Conservation (phyloP, 352 stramenopile genomes). For the Globisporangium nodosum region DNA sequence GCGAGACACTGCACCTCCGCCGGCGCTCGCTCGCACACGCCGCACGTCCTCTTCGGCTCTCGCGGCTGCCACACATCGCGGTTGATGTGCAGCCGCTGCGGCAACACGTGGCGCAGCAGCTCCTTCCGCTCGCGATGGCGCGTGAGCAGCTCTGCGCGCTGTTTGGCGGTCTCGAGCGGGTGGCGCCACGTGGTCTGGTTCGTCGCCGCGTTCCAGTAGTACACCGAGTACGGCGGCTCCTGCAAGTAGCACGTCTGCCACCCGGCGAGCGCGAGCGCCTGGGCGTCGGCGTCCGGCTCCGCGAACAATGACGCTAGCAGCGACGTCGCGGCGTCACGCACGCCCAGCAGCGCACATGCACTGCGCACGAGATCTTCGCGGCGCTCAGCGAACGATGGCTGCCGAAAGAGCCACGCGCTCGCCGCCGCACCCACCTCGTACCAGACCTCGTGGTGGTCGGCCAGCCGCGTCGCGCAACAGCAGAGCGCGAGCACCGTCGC, state of each 20-base stretch:
- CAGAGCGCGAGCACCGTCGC: slow-evolving; percentile 41
- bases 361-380: slow-evolving; percentile 45
- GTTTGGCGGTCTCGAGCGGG: slow-evolving; percentile 37
- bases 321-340: slow-evolving; percentile 20
- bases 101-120: slow-evolving; percentile 31
- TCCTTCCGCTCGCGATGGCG: slow-evolving; percentile 23
- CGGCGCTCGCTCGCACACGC: slow-evolving; percentile 1
- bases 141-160: slow-evolving; percentile 29
- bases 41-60: background rate
- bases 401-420: slow-evolving; percentile 37
- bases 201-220: slow-evolving; percentile 60
- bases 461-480: slow-evolving; percentile 30
- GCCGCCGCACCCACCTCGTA: slow-evolving; percentile 31
- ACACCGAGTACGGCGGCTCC: slow-evolving; percentile 51
- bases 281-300: slow-evolving; percentile 21
- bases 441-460: slow-evolving; percentile 48
- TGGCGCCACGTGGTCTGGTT: slow-evolving; percentile 54
- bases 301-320: slow-evolving; percentile 39
- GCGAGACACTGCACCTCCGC: slow-evolving; percentile 32
- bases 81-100: slow-evolving; percentile 40
- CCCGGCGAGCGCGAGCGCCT: slow-evolving; percentile 24
- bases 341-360: slow-evolving; percentile 28
- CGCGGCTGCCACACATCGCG: slow-evolving; percentile 13
- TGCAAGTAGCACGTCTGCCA: slow-evolving; percentile 53
- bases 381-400: slow-evolving; percentile 42